Conservation (phyloP, 352 stramenopile genomes). For the Albugo candida region DNA sequence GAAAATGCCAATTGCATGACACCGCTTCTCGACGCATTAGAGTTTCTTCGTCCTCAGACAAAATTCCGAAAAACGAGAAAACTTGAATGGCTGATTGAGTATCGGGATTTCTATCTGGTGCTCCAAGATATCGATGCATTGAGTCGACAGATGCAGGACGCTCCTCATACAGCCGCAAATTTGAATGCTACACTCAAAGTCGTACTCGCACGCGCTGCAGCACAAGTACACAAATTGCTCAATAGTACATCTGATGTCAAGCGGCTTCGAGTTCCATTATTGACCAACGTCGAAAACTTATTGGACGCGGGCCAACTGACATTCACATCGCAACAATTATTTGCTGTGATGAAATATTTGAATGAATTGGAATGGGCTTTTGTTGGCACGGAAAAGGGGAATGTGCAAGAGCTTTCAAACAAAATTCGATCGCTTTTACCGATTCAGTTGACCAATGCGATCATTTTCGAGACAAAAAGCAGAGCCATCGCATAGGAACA, state of each 20-base stretch:
- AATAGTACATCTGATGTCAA: constrained; percentile 20
- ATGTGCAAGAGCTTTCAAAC: constrained; percentile 30
- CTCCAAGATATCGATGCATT: constrained; percentile 39
- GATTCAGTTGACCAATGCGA: constrained; percentile 35
- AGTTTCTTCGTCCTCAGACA: constrained; percentile 34
- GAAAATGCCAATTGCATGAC: constrained; percentile 15
- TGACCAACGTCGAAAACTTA: constrained; percentile 28
- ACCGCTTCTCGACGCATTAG: constrained; percentile 37
- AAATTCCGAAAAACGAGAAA: constrained; percentile 17
- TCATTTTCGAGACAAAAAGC: constrained; percentile 15
- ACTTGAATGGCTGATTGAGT: constrained; percentile 39
- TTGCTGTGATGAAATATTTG: constrained; percentile 38
- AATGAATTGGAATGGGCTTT: constrained; percentile 46
- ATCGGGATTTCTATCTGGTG: constrained; percentile 47
- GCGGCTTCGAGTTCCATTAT: constrained; percentile 18
- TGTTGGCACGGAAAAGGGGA: constrained; percentile 22
- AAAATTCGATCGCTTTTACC: constrained; percentile 15
- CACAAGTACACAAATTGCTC: constrained; percentile 31
- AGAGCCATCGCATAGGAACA: no score
- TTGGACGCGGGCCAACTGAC: constrained; percentile 25
- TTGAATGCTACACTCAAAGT: constrained; percentile 26
- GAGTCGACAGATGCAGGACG: constrained; percentile 11
- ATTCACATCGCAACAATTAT: constrained; percentile 30
- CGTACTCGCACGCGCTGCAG: constrained; percentile 42
- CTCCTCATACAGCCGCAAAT: constrained; percentile 9